Conservation (phyloP, 345 rosid species). For the Heritiera littoralis region DNA sequence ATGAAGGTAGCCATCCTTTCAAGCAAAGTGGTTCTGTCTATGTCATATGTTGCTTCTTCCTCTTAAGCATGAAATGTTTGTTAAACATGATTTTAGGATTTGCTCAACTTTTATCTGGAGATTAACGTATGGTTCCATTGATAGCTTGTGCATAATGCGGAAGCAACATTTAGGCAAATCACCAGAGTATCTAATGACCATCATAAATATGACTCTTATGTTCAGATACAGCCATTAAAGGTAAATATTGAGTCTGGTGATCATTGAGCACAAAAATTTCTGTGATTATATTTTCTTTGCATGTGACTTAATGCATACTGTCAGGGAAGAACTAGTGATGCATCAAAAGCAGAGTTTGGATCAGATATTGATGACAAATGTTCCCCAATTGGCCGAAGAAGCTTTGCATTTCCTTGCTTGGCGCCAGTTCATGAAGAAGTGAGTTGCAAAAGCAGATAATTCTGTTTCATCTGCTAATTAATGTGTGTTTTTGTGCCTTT, state of each 20-base stretch:
- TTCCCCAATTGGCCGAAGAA: slow-evolving; percentile 45
- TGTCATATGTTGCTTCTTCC: slow-evolving; percentile 15
- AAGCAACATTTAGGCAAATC: slow-evolving; percentile 59
- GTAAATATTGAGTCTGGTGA: slow-evolving; percentile 31
- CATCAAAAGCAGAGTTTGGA: slow-evolving; percentile 55
- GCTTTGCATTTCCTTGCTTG: slow-evolving; percentile 45
- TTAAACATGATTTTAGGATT: slow-evolving; percentile 22
- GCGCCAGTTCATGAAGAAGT: slow-evolving; percentile 67
- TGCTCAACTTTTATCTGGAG: slow-evolving; percentile 13
- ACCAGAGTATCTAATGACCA: slow-evolving; percentile 53
- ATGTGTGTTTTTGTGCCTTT: neutral
- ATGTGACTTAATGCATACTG: slow-evolving; percentile 14
- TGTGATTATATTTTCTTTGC: slow-evolving; percentile 6
- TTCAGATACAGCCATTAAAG: slow-evolving; percentile 55
- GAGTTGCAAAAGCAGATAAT: slow-evolving; percentile 33
- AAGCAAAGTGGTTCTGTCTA: neutral
- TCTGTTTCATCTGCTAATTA: neutral
- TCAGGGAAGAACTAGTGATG: slow-evolving; percentile 60
- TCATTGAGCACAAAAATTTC: slow-evolving; percentile 11
- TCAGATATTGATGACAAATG: slow-evolving; percentile 58
- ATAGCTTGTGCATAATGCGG: slow-evolving; percentile 68
- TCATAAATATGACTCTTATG: slow-evolving; percentile 45
- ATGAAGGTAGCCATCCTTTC: slow-evolving; percentile 66
- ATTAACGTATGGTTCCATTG: slow-evolving; percentile 26
- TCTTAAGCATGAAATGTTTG: slow-evolving; percentile 12